A percentile compares a stretch with the other conserved stretches of the same genome.
phyloP scores from a whole-genome alignment of 1,284 basidiomycete species.

The Pterulicium gracile region DNA sequence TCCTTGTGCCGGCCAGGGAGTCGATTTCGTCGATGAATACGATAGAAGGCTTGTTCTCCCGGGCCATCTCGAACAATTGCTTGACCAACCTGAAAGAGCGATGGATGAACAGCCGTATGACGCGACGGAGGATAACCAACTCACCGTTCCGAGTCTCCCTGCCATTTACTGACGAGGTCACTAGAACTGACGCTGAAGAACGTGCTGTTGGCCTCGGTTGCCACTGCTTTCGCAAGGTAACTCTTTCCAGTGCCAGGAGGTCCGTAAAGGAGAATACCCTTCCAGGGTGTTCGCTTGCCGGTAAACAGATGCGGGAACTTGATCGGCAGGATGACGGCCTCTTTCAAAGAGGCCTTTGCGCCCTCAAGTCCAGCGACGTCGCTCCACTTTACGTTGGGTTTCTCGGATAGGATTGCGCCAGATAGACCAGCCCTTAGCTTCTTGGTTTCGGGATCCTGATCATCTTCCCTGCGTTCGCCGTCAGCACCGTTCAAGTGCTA shows the following conservation, averaged over 20 bases:
- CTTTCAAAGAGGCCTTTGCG: slow-evolving; percentile 94
- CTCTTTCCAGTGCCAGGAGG: slow-evolving; percentile 95
- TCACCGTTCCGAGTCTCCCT: slow-evolving; percentile 94
- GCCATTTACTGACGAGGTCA: slow-evolving; percentile 98
- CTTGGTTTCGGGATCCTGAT: slow-evolving; percentile 87
- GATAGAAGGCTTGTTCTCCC: slow-evolving; percentile 94
- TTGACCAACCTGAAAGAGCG: slow-evolving; percentile 68
- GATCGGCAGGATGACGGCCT: slow-evolving; percentile 97
- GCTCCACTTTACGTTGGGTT: slow-evolving; percentile 95
- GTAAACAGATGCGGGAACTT: slow-evolving; percentile 99
- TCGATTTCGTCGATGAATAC: slow-evolving; percentile 99
- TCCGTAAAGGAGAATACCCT: slow-evolving; percentile 91
- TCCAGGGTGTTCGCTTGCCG: slow-evolving; percentile 96
- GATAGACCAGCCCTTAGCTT: slow-evolving; percentile 86
- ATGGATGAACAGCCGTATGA: slow-evolving; percentile 6
- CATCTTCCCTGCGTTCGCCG: slow-evolving; percentile 67
- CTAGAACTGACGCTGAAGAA: slow-evolving; percentile 96
- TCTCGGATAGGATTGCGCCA: slow-evolving; percentile 87
- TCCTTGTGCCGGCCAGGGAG: slow-evolving; percentile 89
- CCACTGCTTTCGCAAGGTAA: slow-evolving; percentile 95
- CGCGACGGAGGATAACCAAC: slow-evolving; percentile 15
- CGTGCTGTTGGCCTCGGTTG: slow-evolving; percentile 97
- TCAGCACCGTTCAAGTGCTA: slow-evolving; percentile 7
- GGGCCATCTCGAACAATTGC: slow-evolving; percentile 93
- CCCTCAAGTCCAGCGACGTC: slow-evolving; percentile 93